phyloP scores from a whole-genome alignment of 192 early-diverging fungal species.

The Hyaloraphidium curvatum region DNA sequence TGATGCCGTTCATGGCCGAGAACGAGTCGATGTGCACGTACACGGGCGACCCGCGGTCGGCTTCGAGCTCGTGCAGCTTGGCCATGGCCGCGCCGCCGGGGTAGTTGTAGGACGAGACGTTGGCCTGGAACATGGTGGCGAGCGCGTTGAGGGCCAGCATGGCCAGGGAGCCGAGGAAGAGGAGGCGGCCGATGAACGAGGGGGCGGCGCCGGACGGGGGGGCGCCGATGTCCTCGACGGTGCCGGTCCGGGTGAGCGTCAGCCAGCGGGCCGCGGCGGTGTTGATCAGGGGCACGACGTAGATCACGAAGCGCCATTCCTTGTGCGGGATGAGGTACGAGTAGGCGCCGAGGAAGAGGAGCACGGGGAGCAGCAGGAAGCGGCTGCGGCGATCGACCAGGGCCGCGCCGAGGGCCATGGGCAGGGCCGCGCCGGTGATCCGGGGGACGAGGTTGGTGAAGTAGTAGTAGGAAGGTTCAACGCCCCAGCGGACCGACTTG shows the following conservation, averaged over 20 bases:
- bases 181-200: neutral
- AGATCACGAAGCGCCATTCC: constrained; percentile 88
- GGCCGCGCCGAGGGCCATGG: constrained; percentile 33
- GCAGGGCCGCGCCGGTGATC: constrained; percentile 47
- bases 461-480: constrained; percentile 52
- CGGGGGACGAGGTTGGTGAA: constrained; percentile 49
- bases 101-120: constrained; percentile 60
- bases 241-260: constrained; percentile 15
- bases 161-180: constrained; percentile 18
- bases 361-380: constrained; percentile 29
- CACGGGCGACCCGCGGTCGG: neutral
- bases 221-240: constrained; percentile 4
- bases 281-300: constrained; percentile 65
- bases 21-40: constrained; percentile 48
- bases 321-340: constrained; percentile 66
- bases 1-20: constrained; percentile 65
- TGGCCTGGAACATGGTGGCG: constrained; percentile 7
- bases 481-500: constrained; percentile 47
- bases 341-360: constrained; percentile 38
- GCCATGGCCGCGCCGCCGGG: constrained; percentile 68
- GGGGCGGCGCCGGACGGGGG: neutral
- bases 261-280: constrained; percentile 37
- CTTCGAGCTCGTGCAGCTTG: constrained; percentile 29
- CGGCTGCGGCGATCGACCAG: constrained; percentile 22
- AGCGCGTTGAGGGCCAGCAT: constrained; percentile 1